phyloP scores from a whole-genome alignment of 352 stramenopile genomes.

The Globisporangium spiculum region DNA sequence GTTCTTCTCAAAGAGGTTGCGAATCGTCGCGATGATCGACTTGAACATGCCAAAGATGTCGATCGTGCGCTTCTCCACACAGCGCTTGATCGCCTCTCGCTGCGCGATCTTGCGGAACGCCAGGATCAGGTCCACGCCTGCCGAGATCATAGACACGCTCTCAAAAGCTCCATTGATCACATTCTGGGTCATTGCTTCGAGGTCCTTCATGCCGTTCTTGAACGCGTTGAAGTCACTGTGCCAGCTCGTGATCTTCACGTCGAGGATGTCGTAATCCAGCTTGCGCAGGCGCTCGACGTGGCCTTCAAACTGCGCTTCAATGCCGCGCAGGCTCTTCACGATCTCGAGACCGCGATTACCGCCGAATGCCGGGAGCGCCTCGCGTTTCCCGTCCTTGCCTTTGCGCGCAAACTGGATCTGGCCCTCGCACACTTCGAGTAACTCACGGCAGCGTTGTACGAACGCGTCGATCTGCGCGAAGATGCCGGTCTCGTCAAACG shows the following conservation, averaged over 20 bases:
- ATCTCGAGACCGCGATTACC: slow-evolving; percentile 92
- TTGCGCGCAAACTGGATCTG: slow-evolving; percentile 95
- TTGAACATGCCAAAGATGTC: slow-evolving; percentile 94
- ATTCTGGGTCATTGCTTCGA: slow-evolving; percentile 95
- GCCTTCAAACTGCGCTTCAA: slow-evolving; percentile 91
- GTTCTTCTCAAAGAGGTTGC: slow-evolving; percentile 92
- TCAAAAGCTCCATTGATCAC: slow-evolving; percentile 95
- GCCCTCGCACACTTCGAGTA: slow-evolving; percentile 93
- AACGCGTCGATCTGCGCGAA: slow-evolving; percentile 97
- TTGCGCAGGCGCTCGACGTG: slow-evolving; percentile 87
- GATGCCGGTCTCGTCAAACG: slow-evolving; percentile 93
- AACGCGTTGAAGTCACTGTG: slow-evolving; percentile 95
- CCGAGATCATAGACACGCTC: slow-evolving; percentile 84
- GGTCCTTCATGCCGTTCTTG: slow-evolving; percentile 95
- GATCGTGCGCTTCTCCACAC: slow-evolving; percentile 91
- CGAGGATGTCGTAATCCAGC: slow-evolving; percentile 93
- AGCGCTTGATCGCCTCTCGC: slow-evolving; percentile 91
- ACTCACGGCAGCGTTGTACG: slow-evolving; percentile 92
- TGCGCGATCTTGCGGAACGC: slow-evolving; percentile 93
- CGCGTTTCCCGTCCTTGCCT: slow-evolving; percentile 54
- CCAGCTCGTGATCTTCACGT: slow-evolving; percentile 95
- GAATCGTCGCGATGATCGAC: slow-evolving; percentile 63
- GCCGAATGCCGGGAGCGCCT: slow-evolving; percentile 86
- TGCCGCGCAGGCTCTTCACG: slow-evolving; percentile 89
- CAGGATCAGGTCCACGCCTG: slow-evolving; percentile 90